Percentiles rank a stretch among this genome's conserved stretches.
Conservation (phyloP, 495 filamentous ascomycete genomes). For the Penicillium coffeae region DNA sequence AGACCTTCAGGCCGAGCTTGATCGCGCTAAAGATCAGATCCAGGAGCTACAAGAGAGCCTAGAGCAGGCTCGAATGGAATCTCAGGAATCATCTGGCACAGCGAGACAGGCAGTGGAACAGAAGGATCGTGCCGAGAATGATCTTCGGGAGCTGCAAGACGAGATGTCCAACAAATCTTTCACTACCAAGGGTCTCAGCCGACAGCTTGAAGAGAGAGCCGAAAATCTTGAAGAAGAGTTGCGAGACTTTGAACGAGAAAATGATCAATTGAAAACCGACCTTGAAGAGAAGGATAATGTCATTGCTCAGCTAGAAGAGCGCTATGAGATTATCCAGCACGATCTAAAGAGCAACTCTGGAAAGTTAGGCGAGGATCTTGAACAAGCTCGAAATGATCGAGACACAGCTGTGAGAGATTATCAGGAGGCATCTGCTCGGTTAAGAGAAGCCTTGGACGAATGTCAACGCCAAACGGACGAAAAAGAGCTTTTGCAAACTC, state of each 20-base stretch:
- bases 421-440: slow-evolving; percentile 39
- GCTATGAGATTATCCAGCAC: slow-evolving; percentile 38
- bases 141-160: slow-evolving; percentile 61
- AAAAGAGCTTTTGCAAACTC: slow-evolving; percentile 65
- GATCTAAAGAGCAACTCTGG: slow-evolving; percentile 40
- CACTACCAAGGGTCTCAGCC: slow-evolving; percentile 67
- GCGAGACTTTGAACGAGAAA: slow-evolving; percentile 55
- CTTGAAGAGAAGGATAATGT: slow-evolving; percentile 46
- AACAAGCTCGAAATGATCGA: slow-evolving; percentile 33
- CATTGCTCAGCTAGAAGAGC: slow-evolving; percentile 37
- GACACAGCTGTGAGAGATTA: slow-evolving; percentile 33
- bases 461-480: slow-evolving; percentile 57
- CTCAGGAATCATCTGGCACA: slow-evolving; percentile 56
- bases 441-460: slow-evolving; percentile 53
- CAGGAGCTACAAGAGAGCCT: slow-evolving; percentile 59
- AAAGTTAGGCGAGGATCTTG: slow-evolving; percentile 41
- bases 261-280: slow-evolving; percentile 45
- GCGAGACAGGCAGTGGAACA: slow-evolving; percentile 60
- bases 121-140: slow-evolving; percentile 48
- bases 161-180: slow-evolving; percentile 78
- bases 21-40: slow-evolving; percentile 53
- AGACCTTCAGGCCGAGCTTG: slow-evolving; percentile 49
- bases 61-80: slow-evolving; percentile 48
- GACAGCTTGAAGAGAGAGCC: slow-evolving; percentile 70
- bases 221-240: slow-evolving; percentile 63